Conservation (phyloP, 2,329 filamentous ascomycete genomes). For the Diplodia sapinea region DNA sequence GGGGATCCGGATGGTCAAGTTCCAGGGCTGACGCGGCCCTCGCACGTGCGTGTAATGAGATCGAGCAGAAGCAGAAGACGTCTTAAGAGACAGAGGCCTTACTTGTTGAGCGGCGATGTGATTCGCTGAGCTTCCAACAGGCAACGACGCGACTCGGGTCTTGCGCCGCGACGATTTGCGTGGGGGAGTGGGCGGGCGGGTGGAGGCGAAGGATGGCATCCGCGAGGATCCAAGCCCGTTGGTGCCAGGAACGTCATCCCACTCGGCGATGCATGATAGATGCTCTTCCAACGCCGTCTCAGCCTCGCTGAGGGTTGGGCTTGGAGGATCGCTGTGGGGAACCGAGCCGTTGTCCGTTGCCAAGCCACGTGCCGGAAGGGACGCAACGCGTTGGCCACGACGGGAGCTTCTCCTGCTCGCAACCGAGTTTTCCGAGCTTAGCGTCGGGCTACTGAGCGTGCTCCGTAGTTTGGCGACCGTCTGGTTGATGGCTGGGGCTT, state of each 20-base stretch:
- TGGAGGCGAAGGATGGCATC: neutral
- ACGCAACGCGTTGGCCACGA: constrained; percentile 8
- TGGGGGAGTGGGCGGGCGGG: neutral
- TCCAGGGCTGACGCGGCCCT: constrained; percentile 23
- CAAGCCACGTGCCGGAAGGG: neutral
- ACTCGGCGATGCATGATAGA: constrained; percentile 26
- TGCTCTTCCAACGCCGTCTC: constrained; percentile 45
- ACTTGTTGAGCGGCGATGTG: constrained; percentile 40
- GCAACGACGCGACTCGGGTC: constrained; percentile 19
- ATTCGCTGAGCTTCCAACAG: constrained; percentile 36
- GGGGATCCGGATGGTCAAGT: constrained; percentile 1
- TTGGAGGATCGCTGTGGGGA: constrained; percentile 36
- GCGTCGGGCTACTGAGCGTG: neutral
- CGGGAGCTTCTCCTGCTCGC: constrained; percentile 18
- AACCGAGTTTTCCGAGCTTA: neutral
- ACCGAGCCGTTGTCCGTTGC: constrained; percentile 16
- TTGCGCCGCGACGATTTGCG: constrained; percentile 28
- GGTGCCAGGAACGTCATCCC: constrained; percentile 28
- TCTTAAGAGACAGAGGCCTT: constrained; percentile 25
- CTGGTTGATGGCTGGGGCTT: constrained; percentile 1
- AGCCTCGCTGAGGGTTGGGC: constrained; percentile 56
- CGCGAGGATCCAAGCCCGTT: constrained; percentile 27
- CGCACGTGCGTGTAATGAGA: constrained; percentile 12
- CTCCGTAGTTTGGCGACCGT: constrained; percentile 8
- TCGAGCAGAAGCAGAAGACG: constrained; percentile 14